Conservation (phyloP, 169 alveolate genomes). For the Eimeria mitis region DNA sequence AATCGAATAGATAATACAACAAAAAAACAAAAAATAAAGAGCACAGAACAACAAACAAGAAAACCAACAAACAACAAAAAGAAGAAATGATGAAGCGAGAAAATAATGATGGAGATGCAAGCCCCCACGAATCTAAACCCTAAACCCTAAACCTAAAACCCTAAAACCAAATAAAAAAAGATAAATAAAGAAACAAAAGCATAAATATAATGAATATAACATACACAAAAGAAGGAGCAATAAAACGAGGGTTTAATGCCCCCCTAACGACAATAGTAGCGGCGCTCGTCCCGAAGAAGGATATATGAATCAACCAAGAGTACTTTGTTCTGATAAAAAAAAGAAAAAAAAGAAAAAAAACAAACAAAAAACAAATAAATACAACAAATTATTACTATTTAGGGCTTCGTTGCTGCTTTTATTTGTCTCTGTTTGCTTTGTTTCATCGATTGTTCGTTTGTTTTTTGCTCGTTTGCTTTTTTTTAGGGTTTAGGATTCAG, state of each 20-base stretch:
- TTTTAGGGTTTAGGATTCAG: background rate
- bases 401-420: too few relatives aligned
- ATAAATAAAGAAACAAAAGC: too few relatives aligned
- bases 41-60: too few relatives aligned
- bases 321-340: constrained; percentile 7
- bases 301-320: constrained; percentile 57
- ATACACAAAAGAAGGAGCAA: constrained; percentile 62
- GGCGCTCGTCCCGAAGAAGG: constrained; percentile 56
- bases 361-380: background rate
- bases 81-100: too few relatives aligned
- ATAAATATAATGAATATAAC: background rate
- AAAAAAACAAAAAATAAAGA: too few relatives aligned
- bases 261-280: constrained; percentile 45
- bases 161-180: too few relatives aligned
- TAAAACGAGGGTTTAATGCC: constrained; percentile 49
- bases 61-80: too few relatives aligned
- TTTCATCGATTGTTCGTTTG: background rate
- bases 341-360: background rate
- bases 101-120: too few relatives aligned
- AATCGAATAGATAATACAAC: too few relatives aligned
- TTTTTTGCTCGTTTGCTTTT: background rate
- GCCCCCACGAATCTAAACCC: too few relatives aligned
- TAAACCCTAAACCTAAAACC: too few relatives aligned
- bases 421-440: background rate
- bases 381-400: background rate